Percentiles rank a stretch among this genome's conserved stretches.
Conservation (phyloP, 176 grass and related monocot genomes). For the Stipa capillata region DNA sequence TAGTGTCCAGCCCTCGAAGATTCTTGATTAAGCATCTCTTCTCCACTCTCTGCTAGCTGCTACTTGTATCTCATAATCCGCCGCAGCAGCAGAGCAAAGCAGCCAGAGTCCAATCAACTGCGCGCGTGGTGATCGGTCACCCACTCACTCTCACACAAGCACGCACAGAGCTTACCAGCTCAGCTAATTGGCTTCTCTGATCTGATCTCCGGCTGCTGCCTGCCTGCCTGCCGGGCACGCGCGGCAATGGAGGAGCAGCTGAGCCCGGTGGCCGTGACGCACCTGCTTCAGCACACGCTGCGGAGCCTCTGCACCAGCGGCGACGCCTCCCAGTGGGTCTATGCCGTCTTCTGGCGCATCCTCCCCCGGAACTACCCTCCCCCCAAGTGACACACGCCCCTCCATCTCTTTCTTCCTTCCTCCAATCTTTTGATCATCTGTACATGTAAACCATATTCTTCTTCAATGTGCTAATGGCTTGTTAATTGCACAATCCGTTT, state of each 20-base stretch:
- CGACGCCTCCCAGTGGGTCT: conserved; percentile 67
- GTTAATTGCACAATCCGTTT: neutral
- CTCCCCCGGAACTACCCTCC: conserved; percentile 86
- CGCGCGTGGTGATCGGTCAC: neutral
- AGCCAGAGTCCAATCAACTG: neutral
- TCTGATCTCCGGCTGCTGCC: neutral
- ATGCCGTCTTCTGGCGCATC: conserved; percentile 94
- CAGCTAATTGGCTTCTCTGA: neutral
- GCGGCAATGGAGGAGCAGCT: conserved; percentile 75
- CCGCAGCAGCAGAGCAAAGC: neutral
- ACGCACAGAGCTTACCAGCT: too few species aligned
- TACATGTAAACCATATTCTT: neutral
- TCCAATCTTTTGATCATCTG: neutral
- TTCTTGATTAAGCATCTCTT: neutral
- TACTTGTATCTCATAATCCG: neutral
- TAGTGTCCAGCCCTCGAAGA: neutral
- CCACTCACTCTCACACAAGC: too few species aligned
- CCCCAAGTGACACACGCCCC: conserved; percentile 39
- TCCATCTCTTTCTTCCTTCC: neutral
- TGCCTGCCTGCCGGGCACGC: too few species aligned
- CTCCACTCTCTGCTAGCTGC: neutral
- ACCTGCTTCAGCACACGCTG: conserved; percentile 89
- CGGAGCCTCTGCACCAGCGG: conserved; percentile 77
- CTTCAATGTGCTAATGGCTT: neutral
- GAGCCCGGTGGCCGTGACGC: conserved; percentile 73